Percentiles rank a stretch among this genome's conserved stretches.
Evolutionary conservation across 306 rosid genomes (phyloP).

Genomic region (Rosa chinensis): DNA sequence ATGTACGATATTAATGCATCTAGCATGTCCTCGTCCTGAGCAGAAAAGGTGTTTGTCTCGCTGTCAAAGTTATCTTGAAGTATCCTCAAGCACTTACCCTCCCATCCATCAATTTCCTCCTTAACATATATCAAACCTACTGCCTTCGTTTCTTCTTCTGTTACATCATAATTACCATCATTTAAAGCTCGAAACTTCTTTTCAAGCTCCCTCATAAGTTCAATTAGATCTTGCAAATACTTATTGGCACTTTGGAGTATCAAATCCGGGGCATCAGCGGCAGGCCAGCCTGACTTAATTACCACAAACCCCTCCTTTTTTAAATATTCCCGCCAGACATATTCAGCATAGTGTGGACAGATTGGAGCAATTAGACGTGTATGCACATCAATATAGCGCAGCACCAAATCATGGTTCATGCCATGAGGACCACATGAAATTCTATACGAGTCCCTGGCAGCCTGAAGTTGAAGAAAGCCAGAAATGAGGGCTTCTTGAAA

Average conservation of each 20-base stretch:
- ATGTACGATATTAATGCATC: constrained; percentile 44
- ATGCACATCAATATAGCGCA: constrained; percentile 93
- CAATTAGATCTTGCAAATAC: constrained; percentile 82
- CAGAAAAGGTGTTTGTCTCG: constrained; percentile 38
- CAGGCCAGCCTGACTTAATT: constrained; percentile 78
- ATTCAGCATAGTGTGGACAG: constrained; percentile 89
- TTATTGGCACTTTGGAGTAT: constrained; percentile 73
- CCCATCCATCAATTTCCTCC: constrained; percentile 82
- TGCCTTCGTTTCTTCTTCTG: constrained; percentile 58
- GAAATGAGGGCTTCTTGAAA: constrained; percentile 85
- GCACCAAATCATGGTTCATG: constrained; percentile 65
- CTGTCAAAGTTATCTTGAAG: constrained; percentile 56
- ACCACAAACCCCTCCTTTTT: constrained; percentile 80
- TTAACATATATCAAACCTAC: constrained; percentile 71
- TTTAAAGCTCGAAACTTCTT: constrained; percentile 53
- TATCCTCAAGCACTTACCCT: constrained; percentile 73
- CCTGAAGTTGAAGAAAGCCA: constrained; percentile 84
- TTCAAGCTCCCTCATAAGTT: constrained; percentile 76
- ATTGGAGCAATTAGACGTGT: constrained; percentile 86
- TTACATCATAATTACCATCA: background rate
- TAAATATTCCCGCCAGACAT: constrained; percentile 77
- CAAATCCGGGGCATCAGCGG: constrained; percentile 66
- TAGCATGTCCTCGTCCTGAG: constrained; percentile 55
- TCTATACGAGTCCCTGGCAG: constrained; percentile 90
- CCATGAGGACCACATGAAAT: constrained; percentile 78